phyloP scores from a whole-genome alignment of 2,329 filamentous ascomycete species.

The Penicillium sp. region DNA sequence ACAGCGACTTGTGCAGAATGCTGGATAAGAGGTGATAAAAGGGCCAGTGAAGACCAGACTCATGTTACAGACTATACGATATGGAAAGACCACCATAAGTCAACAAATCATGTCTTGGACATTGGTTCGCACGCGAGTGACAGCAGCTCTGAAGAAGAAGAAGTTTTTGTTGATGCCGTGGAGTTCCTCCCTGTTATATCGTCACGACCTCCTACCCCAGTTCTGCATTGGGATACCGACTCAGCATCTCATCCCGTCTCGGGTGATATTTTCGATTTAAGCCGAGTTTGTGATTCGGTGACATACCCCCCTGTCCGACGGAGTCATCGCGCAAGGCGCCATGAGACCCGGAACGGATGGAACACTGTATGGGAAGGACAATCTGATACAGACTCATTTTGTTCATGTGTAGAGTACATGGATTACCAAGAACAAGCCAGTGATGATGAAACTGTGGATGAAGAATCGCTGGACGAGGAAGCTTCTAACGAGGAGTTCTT shows the following conservation, averaged over 20 bases:
- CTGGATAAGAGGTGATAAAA: slow-evolving; percentile 11
- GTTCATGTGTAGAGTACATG: neutral
- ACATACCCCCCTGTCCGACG: slow-evolving; percentile 1
- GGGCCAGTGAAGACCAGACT: neutral
- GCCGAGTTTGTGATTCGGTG: slow-evolving; percentile 16
- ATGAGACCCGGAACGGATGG: neutral
- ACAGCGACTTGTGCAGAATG: slow-evolving; percentile 20
- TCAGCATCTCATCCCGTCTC: neutral
- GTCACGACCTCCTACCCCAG: neutral
- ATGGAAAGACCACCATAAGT: neutral
- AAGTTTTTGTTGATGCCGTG: neutral
- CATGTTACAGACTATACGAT: neutral
- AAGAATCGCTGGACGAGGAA: neutral
- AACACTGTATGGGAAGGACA: neutral
- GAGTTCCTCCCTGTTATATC: neutral
- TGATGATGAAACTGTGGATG: neutral
- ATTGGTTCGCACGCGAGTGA: neutral
- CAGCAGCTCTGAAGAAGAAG: neutral
- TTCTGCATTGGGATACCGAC: neutral
- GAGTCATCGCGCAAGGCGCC: slow-evolving; percentile 13
- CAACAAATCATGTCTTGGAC: neutral
- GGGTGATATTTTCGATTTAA: slow-evolving; percentile 12
- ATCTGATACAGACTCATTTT: neutral
- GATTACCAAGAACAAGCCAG: neutral
- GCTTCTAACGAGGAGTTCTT: neutral